Base-by-base conservation (phyloP, 78 protist genomes). In the Dictyostelium intermedium region DNA sequence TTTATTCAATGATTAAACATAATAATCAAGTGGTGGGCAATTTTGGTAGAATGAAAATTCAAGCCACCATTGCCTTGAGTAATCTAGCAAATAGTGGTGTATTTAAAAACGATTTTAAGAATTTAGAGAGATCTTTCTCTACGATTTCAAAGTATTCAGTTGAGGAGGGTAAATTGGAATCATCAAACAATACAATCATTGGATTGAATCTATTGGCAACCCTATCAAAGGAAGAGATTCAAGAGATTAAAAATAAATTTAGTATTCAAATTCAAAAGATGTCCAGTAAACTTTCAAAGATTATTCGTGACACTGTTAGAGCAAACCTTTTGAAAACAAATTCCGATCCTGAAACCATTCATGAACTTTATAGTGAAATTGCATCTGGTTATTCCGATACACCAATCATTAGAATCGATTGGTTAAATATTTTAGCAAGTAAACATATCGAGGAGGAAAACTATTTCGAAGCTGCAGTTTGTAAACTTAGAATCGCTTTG, bases 31-130 rank as follows among this genome's bases (percentile, higher is more conserved):
- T 86, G 81, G 53, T 85, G 30, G 91, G 85, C 34, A 93, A 93
- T 70, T 73, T 93, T 56, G 91, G 94, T n/a, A 84, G 96, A 72
- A 56, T 84, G 50, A 93, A 93, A 82, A 79, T 93, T 53, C 96
- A 93, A 50, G 76, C 92, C 0, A 84, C 92, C 9, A 87, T 87
- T n/a, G 82, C 96, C 1, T 53, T 93, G 5, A 50, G 83, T 8
- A 93, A 85, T 34, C 20, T 86, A 0, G 96, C 89, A 4, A 61
- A 37, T 11, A 63, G 50, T 14, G 39, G 66, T 41, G 73, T 37
- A 13, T 87, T 87, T 45, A 47, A 43, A 35, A 69, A 45, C 23
- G 85, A 69, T 30, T 81, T 61, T 7, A 76, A 35, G 10, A 79
- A 70, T 35, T n/a, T 87, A 10, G 93, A 87, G 43, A 20, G 66